Conservation (phyloP, 148 eudicot genomes). For the Amaranthus cruentus region DNA sequence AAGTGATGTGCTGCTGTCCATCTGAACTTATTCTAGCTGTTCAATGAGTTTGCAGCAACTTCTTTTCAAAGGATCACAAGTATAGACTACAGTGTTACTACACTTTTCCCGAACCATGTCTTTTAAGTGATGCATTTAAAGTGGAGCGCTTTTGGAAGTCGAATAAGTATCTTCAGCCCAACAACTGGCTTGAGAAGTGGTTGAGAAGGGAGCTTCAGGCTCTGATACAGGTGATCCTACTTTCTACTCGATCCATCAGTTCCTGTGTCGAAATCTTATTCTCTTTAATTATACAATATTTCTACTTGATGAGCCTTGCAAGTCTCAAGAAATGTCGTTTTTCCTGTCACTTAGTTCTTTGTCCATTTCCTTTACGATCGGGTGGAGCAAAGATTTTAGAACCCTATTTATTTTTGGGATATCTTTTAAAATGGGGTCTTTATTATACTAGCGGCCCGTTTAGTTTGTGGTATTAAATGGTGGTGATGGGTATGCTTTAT, state of each 20-base stretch:
- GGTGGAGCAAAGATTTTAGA: too few relatives aligned
- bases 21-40: background rate
- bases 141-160: constrained; percentile 68
- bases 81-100: constrained; percentile 76
- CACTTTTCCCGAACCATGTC: constrained; percentile 57
- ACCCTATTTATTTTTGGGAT: too few relatives aligned
- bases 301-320: too few relatives aligned
- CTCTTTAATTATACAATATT: too few relatives aligned
- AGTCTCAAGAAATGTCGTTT: too few relatives aligned
- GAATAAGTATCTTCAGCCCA: constrained; percentile 57
- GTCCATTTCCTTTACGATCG: too few relatives aligned
- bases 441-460: too few relatives aligned
- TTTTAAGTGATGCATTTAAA: constrained; percentile 36
- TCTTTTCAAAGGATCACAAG: constrained; percentile 73
- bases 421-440: too few relatives aligned
- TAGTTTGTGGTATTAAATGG: too few relatives aligned
- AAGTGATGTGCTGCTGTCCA: background rate
- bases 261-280: background rate
- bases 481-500: too few relatives aligned
- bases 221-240: constrained; percentile 53
- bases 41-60: constrained; percentile 42
- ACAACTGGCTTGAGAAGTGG: constrained; percentile 65
- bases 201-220: constrained; percentile 87
- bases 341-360: too few relatives aligned
- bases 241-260: background rate